Evolutionary conservation across 2,329 filamentous ascomycete genomes (phyloP), one percentile per base, ranked within the genome.

Genomic region (Botrytis paeoniae): DNA sequence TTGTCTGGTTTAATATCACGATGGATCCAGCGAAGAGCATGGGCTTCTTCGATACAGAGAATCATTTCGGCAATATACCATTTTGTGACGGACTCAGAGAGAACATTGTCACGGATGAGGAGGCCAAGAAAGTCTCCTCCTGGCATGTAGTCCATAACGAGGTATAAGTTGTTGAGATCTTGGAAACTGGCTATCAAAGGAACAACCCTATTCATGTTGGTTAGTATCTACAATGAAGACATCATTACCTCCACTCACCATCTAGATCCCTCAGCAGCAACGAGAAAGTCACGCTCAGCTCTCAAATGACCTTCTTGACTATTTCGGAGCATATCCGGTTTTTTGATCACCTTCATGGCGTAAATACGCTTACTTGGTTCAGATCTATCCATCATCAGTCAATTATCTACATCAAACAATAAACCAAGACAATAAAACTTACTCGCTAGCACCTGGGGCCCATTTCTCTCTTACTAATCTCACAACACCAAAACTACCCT

Each of bases 131-230:
- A 98, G 81, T 99, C 95, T 0, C 96, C 95, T 0, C 95, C 96
- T 3, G 97, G 92, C 94, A 98, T 98, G 80, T 97, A 99, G 74
- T 98, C 95, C 94, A 98, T 98, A 70, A 98, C 92, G 9, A 99
- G 88, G 79, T 98, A 98, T 9, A 99, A 86, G 78, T 93, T 93
- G 60, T 88, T 87, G 51, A 88, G 85, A 80, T 98, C 96, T 81
- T 98, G 94, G 76, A 98, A 98, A 79, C 94, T 96, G 68, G 93
- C 87, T 69, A 97, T 88, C 51, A 99, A 85, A 0, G 95, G 93
- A 3, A 98, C 93, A 64, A 97, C 90, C 95, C 89, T 91, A 54
- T 32, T 29, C 20, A 66, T 3, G 35, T 20, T 1, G 37, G 18
- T 78, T 54, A 78, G 45, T 2, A 43, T 41, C 41, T 9, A 18